Percentiles rank a stretch among this genome's conserved stretches.
These are phyloP conservation scores for Colletotrichum sansevieriae DNA, from an alignment of 2,329 filamentous ascomycete species.

Conservation along the genomic window DNA sequence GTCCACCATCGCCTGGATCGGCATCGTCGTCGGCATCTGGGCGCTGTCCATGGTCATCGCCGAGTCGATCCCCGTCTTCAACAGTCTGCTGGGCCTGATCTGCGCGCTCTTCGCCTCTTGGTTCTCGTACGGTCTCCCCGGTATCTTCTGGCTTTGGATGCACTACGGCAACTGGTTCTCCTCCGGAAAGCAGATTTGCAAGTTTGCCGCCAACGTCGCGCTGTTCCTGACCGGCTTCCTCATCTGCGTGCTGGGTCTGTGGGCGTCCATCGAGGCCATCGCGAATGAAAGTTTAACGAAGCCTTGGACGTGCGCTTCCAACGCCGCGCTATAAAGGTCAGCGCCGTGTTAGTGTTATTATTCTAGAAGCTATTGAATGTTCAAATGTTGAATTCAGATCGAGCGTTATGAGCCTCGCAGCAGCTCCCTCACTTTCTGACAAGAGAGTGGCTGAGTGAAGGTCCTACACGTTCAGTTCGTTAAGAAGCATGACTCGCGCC, in stretches of 20 bases:
- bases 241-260: conserved; percentile 55
- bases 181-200: conserved; percentile 47
- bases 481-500: neutral
- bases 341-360: neutral
- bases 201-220: conserved; percentile 50
- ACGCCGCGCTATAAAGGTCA: conserved; percentile 40
- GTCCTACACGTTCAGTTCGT: too few species aligned
- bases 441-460: too few species aligned
- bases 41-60: conserved; percentile 76
- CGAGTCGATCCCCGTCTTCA: conserved; percentile 77
- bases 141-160: conserved; percentile 63
- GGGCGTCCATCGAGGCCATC: conserved; percentile 55
- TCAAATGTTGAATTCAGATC: neutral
- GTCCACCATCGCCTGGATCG: conserved; percentile 70
- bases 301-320: conserved; percentile 54
- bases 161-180: conserved; percentile 57
- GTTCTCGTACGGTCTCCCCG: conserved; percentile 70
- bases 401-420: neutral
- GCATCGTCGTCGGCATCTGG: conserved; percentile 68
- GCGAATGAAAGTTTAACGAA: conserved; percentile 46
- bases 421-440: too few species aligned
- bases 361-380: conserved; percentile 24
- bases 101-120: conserved; percentile 74
- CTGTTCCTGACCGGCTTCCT: conserved; percentile 52
- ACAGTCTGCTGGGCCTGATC: conserved; percentile 73